Base-by-base conservation (phyloP, 805 yeast species). In the Teunomyces aglyptinius region DNA sequence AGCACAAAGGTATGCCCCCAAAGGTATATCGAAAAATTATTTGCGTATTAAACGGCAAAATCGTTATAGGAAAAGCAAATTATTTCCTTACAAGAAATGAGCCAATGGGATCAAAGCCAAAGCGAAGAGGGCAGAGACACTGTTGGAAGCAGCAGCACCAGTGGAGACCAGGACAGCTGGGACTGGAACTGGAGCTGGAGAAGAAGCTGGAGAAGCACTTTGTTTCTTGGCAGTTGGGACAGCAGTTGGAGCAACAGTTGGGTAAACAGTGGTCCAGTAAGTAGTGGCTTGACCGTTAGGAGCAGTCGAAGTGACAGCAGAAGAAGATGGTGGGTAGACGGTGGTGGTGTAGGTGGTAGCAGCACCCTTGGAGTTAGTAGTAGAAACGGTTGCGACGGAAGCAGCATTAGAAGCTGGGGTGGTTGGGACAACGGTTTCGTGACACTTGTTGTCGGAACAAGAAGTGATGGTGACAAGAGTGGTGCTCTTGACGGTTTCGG, bases 401-500 rank as follows among this genome's bases (percentile, higher is more conserved):
- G 51, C 63, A 20, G 57, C 58, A 28, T 70, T 76, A 46, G 62
- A 53, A 18, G 60, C 60, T 27, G 70, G 63, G 38, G 65, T 52
- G 38, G 75, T 70, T 44, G 64, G 50, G n/a, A 49, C 55, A 19
- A 50, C 40, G 38, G 56, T 49, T 26, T 44, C 59, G 24, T 47
- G 40, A 48, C 70, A 65, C 46, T 50, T 52, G 55, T 61, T 44
- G 44, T 65, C 64, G 19, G 63, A 47, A 55, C 75, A 70, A 16
- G 70, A 63, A 45, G 73, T 69, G 53, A 70, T 59, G 46, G 76
- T 70, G 41, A 65, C 65, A 29, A 61, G 59, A 41, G 65, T 64
- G 49, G 73, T 38, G 7, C 16, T 13, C 31, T 39, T 32, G 26
- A 44, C 41, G 16, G 50, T 31, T 5, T 41, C 34, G 40, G 45